Conservation (phyloP, 202 grass and related monocot genomes). For the Musa balbisiana region DNA sequence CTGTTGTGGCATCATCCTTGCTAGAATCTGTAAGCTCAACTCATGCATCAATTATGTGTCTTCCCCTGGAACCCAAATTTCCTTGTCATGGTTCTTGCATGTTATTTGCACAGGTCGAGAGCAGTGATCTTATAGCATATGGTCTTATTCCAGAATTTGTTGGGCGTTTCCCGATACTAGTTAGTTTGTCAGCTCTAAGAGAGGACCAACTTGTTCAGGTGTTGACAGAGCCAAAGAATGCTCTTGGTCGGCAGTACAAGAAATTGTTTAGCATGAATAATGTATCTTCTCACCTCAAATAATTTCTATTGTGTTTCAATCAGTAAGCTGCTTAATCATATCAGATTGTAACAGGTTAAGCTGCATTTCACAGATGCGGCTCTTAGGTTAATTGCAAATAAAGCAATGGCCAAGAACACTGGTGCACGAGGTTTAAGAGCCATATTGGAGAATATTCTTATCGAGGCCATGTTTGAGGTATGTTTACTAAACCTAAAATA, state of each 20-base stretch:
- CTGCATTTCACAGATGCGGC: conserved; percentile 87
- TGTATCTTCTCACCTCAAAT: conserved; percentile 31
- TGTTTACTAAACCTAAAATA: neutral
- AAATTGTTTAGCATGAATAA: conserved; percentile 98
- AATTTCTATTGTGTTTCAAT: neutral
- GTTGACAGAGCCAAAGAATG: conserved; percentile 88
- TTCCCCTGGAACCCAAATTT: neutral
- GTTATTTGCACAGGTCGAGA: conserved; percentile 68
- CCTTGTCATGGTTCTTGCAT: neutral
- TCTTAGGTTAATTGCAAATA: conserved; percentile 80
- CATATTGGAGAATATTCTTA: conserved; percentile 94
- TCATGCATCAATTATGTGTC: neutral
- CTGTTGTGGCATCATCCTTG: conserved; percentile 60
- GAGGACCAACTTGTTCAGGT: conserved; percentile 96
- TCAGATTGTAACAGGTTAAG: conserved; percentile 74
- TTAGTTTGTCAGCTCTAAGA: conserved; percentile 80
- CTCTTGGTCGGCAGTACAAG: conserved; percentile 94
- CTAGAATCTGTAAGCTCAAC: conserved; percentile 82
- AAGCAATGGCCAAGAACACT: conserved; percentile 93
- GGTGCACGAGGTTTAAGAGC: conserved; percentile 92
- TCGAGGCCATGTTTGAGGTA: conserved; percentile 99
- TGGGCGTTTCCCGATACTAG: conserved; percentile 91
- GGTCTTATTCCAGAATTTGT: conserved; percentile 98
- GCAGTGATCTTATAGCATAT: conserved; percentile 94
- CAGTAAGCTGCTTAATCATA: neutral